Evolutionary conservation across 2,329 filamentous ascomycete genomes (phyloP), one percentile per base, ranked within the genome.

Genomic region (Fusarium kyushuense): DNA sequence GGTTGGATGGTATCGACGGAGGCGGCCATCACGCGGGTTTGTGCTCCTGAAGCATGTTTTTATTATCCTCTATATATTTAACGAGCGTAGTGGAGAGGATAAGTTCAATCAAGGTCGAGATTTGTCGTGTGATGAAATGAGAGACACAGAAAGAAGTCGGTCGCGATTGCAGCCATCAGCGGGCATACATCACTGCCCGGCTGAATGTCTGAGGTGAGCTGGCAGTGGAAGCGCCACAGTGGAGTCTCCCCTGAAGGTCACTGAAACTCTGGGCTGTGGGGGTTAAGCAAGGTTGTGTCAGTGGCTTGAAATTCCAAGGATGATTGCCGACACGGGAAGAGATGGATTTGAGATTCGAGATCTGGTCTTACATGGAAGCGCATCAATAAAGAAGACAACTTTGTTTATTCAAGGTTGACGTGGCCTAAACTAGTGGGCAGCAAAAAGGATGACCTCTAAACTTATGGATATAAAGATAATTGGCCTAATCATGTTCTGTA

Each of bases 11-110:
- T 61, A 64, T 73, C 63, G 58, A 72, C 72, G 36, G 65, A 65
- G 58, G 63, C 69, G 62, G 72, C 69, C 72, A 74, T 74, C 65
- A 73, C 71, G 71, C 72, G 68, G 56, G 54, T 54, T 67, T 57
- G 58, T 51, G 56, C 58, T 53, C 63, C 30, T 70, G 59, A 57
- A 70, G 67, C 67, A 70, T 70, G 43, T 63, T 67, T 67, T 54
- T 40, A 23, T 17, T 35, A 13, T 41, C 6, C 41, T 33, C 23
- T 23, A 4, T n/a, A 10, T 21, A 14, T 12, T 32, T 21, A 48
- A 48, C 25, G 46, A 48, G 46, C 14, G 33, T 16, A 21, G 14
- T 12, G 43, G 21, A 35, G 21, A 30, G 29, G 21, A 42, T 21
- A 12, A 38, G 32, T 51, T 32, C 35, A 35, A 32, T 49, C 43